phyloP scores from a whole-genome alignment of 2,329 filamentous ascomycete genomes.

The Biscogniauxia sp. region DNA sequence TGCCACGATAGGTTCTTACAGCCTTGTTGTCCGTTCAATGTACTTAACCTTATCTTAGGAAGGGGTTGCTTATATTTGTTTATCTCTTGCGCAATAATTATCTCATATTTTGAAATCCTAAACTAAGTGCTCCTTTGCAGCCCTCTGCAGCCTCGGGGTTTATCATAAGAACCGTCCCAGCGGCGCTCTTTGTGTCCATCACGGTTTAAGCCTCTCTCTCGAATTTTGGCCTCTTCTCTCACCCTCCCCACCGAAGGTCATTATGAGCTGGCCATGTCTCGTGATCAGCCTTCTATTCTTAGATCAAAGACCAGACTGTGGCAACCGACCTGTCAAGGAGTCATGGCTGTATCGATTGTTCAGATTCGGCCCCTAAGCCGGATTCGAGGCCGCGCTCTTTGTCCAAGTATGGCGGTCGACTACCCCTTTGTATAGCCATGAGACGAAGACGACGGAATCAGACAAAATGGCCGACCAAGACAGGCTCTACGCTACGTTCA shows the following conservation, averaged over 20 bases:
- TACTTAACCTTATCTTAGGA: slow-evolving; percentile 2
- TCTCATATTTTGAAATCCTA: slow-evolving; percentile 23
- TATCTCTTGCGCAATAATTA: slow-evolving; percentile 23
- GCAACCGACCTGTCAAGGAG: slow-evolving; percentile 8
- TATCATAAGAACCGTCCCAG: slow-evolving; percentile 4
- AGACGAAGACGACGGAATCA: slow-evolving; percentile 14
- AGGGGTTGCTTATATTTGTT: slow-evolving; percentile 22
- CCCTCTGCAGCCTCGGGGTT: slow-evolving; percentile 2
- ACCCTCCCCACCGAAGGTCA: neutral
- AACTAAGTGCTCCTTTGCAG: slow-evolving; percentile 12
- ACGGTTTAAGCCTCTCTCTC: neutral
- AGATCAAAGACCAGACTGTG: slow-evolving; percentile 1
- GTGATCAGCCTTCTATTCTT: slow-evolving; percentile 4
- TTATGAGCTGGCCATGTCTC: slow-evolving; percentile 1
- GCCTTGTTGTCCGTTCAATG: slow-evolving; percentile 7
- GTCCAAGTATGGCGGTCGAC: slow-evolving; percentile 17
- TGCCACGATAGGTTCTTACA: slow-evolving; percentile 17
- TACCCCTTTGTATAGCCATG: slow-evolving; percentile 24
- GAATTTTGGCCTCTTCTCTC: slow-evolving; percentile 1
- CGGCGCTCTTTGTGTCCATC: slow-evolving; percentile 10
- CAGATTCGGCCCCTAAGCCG: slow-evolving; percentile 25
- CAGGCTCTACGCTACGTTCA: slow-evolving; percentile 1
- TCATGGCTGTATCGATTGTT: slow-evolving; percentile 21
- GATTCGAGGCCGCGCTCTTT: slow-evolving; percentile 23
- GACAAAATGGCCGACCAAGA: slow-evolving; percentile 18